phyloP scores from a whole-genome alignment of 352 stramenopile genomes.

The Phytopythium kandeliae region DNA sequence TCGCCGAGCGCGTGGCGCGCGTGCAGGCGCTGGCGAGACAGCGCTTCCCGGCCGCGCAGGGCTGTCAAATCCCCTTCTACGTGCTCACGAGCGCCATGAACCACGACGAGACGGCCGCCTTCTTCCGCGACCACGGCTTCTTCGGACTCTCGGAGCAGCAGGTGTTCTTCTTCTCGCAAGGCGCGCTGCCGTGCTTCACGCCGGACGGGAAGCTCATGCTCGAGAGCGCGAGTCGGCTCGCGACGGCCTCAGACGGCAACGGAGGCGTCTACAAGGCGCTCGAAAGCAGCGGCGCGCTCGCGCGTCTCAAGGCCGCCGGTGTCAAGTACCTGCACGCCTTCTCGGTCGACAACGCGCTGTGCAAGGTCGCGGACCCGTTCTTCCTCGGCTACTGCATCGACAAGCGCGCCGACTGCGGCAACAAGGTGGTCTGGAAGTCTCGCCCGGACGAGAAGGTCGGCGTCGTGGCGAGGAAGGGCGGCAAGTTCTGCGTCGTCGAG shows the following conservation, averaged over 20 bases:
- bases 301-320: constrained; percentile 72
- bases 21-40: constrained; percentile 43
- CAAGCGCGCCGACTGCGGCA: constrained; percentile 92
- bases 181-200: constrained; percentile 94
- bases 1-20: constrained; percentile 87
- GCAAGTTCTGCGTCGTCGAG: constrained; percentile 92
- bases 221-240: constrained; percentile 74
- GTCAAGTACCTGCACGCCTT: constrained; percentile 97
- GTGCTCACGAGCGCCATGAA: constrained; percentile 98
- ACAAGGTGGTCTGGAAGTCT: constrained; percentile 96
- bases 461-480: constrained; percentile 79
- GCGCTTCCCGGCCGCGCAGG: constrained; percentile 8
- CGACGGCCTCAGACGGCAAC: constrained; percentile 97
- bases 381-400: constrained; percentile 97
- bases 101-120: constrained; percentile 88
- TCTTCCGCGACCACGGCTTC: constrained; percentile 87
- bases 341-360: constrained; percentile 98
- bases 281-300: constrained; percentile 82
- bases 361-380: constrained; percentile 91
- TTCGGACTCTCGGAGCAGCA: constrained; percentile 90
- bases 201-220: constrained; percentile 95
- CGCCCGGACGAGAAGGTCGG: constrained; percentile 92
- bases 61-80: constrained; percentile 76
- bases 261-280: constrained; percentile 95
- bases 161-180: constrained; percentile 96